These are phyloP conservation scores for Musa troglodytarum DNA, from an alignment of 176 grass and related monocot species.

Conservation along the genomic window DNA sequence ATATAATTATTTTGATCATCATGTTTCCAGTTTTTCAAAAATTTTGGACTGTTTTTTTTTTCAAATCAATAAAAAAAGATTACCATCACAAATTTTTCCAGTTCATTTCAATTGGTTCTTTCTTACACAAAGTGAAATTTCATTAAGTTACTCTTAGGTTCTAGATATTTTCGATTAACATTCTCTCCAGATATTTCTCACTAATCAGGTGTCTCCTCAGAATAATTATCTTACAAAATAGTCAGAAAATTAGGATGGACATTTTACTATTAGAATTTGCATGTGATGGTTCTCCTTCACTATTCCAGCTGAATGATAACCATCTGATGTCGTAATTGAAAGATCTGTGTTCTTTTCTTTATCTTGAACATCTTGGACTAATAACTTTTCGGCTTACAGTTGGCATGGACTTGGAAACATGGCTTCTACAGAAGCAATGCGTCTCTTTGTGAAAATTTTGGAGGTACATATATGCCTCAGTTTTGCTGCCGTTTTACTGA, in stretches of 20 bases:
- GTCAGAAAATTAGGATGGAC: no score
- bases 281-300: no score
- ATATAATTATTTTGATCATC: no score
- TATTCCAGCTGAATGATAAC: no score
- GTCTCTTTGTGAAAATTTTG: constrained; percentile 95
- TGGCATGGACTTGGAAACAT: constrained; percentile 94
- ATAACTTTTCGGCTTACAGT: constrained; percentile 30
- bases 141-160: not conserved
- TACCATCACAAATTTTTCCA: no score
- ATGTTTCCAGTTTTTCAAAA: no score
- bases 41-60: no score
- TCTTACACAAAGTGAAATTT: not conserved
- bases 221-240: no score
- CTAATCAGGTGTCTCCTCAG: no score
- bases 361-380: not conserved
- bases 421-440: constrained; percentile 82
- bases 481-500: not conserved
- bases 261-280: no score
- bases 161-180: not conserved
- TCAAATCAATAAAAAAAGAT: no score
- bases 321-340: not conserved
- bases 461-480: constrained; percentile 42
- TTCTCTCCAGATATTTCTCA: no score
- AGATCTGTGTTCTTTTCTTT: not conserved
- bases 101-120: not conserved